These are phyloP conservation scores for Drechmeria coniospora DNA, from an alignment of 2,329 filamentous ascomycete genomes.

Conservation along the genomic window DNA sequence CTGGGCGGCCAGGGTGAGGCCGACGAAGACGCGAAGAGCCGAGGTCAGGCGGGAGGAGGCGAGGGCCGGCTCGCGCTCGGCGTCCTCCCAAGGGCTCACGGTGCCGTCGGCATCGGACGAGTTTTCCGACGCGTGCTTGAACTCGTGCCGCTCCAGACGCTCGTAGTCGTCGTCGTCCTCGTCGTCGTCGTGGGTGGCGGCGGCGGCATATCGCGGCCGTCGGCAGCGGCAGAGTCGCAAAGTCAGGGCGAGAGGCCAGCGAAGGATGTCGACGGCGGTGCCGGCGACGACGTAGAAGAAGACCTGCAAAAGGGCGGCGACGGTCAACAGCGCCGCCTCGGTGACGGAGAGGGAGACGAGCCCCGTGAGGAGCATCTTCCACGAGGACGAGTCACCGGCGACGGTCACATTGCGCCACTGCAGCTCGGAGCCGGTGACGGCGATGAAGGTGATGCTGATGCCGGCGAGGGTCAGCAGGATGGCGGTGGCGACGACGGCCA, in stretches of 20 bases:
- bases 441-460: constrained; percentile 12
- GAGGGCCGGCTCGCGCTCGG: too few species aligned
- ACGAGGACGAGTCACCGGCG: constrained; percentile 14
- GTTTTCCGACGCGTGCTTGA: too few species aligned
- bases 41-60: background rate
- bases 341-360: constrained; percentile 12
- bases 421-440: constrained; percentile 16
- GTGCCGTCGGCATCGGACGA: too few species aligned
- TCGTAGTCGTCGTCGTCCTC: background rate
- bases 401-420: constrained; percentile 19
- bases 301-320: constrained; percentile 13
- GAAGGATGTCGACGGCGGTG: constrained; percentile 11
- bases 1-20: constrained; percentile 7
- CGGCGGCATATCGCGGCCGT: constrained; percentile 6
- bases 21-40: constrained; percentile 6
- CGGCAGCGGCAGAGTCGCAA: background rate
- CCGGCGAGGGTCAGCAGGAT: constrained; percentile 11
- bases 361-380: constrained; percentile 15
- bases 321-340: constrained; percentile 4
- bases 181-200: constrained; percentile 11
- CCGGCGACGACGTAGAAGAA: constrained; percentile 7
- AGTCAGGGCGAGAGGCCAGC: constrained; percentile 9
- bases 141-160: too few species aligned
- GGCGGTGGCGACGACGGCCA: constrained; percentile 7
- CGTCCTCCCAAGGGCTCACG: too few species aligned